Base-by-base conservation (phyloP, 106 monocot species). In the Acorus gramineus region DNA sequence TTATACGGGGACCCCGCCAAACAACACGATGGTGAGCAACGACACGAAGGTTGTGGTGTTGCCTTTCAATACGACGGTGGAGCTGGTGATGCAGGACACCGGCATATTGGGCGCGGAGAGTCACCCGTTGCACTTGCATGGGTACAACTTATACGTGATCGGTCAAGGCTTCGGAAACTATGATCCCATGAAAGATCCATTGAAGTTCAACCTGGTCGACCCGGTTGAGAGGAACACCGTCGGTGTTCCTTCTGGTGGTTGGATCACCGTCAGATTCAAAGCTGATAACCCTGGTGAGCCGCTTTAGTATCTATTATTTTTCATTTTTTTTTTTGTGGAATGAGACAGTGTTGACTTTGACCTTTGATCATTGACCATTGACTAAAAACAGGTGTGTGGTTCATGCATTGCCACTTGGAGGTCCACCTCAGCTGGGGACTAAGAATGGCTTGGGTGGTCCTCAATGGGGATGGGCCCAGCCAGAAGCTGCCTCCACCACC, bases 371-470 rank as follows among this genome's bases (percentile, higher is more conserved):
- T 47, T 46, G 12, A 11, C 7, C 7, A 4, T 48, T 67, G 12
- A n/a, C 10, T 67, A 49, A 59, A 52, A 46, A 60, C 66, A 77
- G 72, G 78, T 57, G 78, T 72, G 14, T 78, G 78, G 78, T 52
- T 78, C 55, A 78, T 78, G 78, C 71, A 77, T 13, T 77, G 77
- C 52, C 77, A 77, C 47, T 14, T 71, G 54, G 71, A 77, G 7
- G 60, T 67, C 14, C 78, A 78, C 55, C 56, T 61, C 4, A 73
- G 68, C 56, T 78, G 78, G 73, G 68, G 78, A 2, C 46, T 78
- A 49, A 78, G 52, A 61, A 78, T 73, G 78, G 78, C 69, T 11
- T 73, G 78, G 78, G 57, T 73, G 67, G 78, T 78, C 47, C 62
- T 59, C 9, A 63, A 78, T 58, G 73, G 78, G 4, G 51, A 28